A percentile compares a stretch with the other conserved stretches of the same genome.
These are phyloP conservation scores for Lenwebbia sp. DNA, from an alignment of 345 rosid species.

Conservation along the genomic window DNA sequence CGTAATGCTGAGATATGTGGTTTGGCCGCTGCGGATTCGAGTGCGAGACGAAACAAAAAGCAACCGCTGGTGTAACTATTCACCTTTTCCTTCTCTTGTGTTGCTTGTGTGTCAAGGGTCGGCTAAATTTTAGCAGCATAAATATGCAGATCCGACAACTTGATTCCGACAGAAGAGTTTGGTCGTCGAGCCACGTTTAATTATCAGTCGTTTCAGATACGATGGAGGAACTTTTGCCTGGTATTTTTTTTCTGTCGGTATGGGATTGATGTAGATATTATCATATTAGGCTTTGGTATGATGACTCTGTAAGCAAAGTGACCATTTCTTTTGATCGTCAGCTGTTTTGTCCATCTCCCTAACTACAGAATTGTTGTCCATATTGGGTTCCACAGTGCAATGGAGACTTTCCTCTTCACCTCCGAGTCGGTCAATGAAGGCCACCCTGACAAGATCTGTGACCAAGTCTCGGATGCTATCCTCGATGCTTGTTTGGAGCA, in stretches of 20 bases:
- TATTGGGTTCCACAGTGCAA: not conserved
- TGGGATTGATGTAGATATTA: not conserved
- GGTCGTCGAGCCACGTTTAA: not conserved
- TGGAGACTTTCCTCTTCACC: slow-evolving; percentile 17
- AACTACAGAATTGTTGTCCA: not conserved
- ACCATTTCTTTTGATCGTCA: not conserved
- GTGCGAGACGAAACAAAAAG: not conserved
- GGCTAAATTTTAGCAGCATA: not conserved
- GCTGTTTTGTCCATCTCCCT: not conserved
- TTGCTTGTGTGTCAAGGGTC: not conserved
- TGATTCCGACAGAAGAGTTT: not conserved
- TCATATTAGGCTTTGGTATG: not conserved
- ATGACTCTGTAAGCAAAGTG: not conserved
- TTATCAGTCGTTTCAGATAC: not conserved
- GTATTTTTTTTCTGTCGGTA: not conserved
- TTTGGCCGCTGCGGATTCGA: not conserved
- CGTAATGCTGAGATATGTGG: not conserved
- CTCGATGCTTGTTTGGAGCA: slow-evolving; percentile 15
- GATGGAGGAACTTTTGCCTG: not conserved
- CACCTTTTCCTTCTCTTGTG: not conserved
- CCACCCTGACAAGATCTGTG: slow-evolving; percentile 13
- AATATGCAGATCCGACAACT: not conserved
- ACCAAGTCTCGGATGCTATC: slow-evolving; percentile 12
- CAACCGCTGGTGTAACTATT: not conserved
- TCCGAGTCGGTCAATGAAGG: slow-evolving; percentile 12